Conservation (phyloP, 495 filamentous ascomycete genomes). For the Lophiotrema nucula region DNA sequence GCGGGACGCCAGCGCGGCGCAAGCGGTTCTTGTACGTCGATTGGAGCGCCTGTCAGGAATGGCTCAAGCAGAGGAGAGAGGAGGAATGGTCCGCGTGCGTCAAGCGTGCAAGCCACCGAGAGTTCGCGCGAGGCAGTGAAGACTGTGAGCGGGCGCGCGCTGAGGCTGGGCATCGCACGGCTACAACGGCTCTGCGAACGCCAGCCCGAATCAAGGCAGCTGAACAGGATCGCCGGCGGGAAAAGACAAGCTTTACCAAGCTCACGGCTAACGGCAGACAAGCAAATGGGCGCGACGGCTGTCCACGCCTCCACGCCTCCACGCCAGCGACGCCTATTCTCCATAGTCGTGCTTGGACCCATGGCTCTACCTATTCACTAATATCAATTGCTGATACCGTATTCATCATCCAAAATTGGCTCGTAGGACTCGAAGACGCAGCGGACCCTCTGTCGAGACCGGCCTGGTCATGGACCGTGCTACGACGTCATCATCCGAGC, state of each 20-base stretch:
- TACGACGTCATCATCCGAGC: too few species aligned
- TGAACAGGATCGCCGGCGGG: neutral
- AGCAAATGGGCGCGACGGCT: neutral
- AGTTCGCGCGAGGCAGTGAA: neutral
- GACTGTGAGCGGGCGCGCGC: neutral
- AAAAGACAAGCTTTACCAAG: constrained; percentile 14
- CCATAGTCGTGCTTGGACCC: too few species aligned
- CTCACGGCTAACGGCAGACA: neutral
- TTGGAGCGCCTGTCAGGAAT: too few species aligned
- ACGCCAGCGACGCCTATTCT: too few species aligned
- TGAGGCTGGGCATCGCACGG: neutral
- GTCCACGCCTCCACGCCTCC: too few species aligned
- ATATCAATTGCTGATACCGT: neutral
- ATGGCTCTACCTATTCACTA: neutral
- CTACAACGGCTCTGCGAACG: neutral
- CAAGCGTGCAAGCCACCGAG: too few species aligned
- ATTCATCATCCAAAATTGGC: neutral
- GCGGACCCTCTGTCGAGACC: neutral
- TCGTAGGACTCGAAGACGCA: neutral
- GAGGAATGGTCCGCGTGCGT: too few species aligned
- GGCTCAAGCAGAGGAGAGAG: too few species aligned
- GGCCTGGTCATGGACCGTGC: too few species aligned
- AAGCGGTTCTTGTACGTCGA: too few species aligned
- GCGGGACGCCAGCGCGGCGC: neutral
- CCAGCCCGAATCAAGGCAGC: neutral